phyloP scores from a whole-genome alignment of 441 rosid genomes.

The Manihot esculenta region DNA sequence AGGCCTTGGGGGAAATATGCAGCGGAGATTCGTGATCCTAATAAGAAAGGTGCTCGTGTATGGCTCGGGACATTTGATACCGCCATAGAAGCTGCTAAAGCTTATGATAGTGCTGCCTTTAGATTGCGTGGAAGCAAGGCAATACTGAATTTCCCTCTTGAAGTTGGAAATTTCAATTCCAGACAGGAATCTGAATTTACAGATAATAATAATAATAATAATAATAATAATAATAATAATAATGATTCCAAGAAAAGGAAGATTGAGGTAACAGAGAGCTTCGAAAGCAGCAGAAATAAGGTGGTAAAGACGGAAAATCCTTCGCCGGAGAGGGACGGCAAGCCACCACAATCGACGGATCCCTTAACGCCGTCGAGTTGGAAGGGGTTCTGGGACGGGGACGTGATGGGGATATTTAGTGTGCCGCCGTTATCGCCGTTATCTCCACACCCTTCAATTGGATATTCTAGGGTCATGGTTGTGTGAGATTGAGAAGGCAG shows the following conservation, averaged over 20 bases:
- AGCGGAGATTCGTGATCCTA: slow-evolving; percentile 96
- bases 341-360: slow-evolving; percentile 18
- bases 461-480: slow-evolving; percentile 34
- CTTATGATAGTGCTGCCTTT: slow-evolving; percentile 79
- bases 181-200: slow-evolving; percentile 10
- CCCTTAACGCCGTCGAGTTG: slow-evolving; percentile 82
- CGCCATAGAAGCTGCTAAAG: slow-evolving; percentile 69
- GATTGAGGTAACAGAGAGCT: slow-evolving; percentile 23
- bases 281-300: slow-evolving; percentile 25
- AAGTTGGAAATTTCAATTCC: slow-evolving; percentile 32
- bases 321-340: slow-evolving; percentile 20
- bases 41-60: slow-evolving; percentile 80
- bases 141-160: slow-evolving; percentile 76
- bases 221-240: background rate
- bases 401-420: slow-evolving; percentile 51
- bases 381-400: slow-evolving; percentile 77
- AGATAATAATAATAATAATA: background rate
- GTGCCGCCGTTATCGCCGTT: slow-evolving; percentile 76
- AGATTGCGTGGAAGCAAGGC: slow-evolving; percentile 72
- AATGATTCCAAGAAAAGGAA: slow-evolving; percentile 41
- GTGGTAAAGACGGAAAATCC: slow-evolving; percentile 38
- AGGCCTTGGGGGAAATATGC: slow-evolving; percentile 98
- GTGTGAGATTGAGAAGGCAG: slow-evolving; percentile 13
- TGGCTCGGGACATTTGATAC: slow-evolving; percentile 95
- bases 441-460: slow-evolving; percentile 48